Conservation (phyloP, 2,329 filamentous ascomycete species). For the Hymenoscyphus infarciens region DNA sequence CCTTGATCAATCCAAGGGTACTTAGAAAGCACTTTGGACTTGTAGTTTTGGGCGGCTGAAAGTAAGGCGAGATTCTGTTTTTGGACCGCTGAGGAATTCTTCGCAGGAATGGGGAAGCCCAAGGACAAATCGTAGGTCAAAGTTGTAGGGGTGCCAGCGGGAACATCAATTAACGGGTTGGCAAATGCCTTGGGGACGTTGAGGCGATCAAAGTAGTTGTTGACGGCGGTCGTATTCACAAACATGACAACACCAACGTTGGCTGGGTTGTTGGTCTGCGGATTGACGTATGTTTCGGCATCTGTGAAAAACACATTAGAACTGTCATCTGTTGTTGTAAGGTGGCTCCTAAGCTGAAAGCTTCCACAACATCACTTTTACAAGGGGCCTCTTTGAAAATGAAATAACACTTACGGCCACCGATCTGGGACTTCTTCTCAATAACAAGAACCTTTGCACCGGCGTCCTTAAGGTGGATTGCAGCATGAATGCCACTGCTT, state of each 20-base stretch:
- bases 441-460: not conserved
- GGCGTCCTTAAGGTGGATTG: not conserved
- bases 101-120: not conserved
- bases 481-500: not conserved
- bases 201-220: not conserved
- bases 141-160: not conserved
- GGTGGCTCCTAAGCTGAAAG: not conserved
- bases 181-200: not conserved
- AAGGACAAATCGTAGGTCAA: not conserved
- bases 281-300: not conserved
- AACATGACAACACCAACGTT: not conserved
- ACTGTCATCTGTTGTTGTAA: not conserved
- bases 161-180: not conserved
- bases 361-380: not conserved
- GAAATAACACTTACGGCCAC: not conserved
- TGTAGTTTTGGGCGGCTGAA: not conserved
- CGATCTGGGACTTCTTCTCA: not conserved
- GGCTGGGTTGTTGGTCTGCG: not conserved
- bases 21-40: not conserved
- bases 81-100: not conserved
- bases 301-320: not conserved
- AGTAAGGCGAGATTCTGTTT: not conserved
- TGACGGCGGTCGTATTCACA: not conserved
- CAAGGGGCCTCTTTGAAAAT: not conserved
- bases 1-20: not conserved